Conservation (phyloP, 73 alveolate species). For the Blepharisma japonicum region DNA sequence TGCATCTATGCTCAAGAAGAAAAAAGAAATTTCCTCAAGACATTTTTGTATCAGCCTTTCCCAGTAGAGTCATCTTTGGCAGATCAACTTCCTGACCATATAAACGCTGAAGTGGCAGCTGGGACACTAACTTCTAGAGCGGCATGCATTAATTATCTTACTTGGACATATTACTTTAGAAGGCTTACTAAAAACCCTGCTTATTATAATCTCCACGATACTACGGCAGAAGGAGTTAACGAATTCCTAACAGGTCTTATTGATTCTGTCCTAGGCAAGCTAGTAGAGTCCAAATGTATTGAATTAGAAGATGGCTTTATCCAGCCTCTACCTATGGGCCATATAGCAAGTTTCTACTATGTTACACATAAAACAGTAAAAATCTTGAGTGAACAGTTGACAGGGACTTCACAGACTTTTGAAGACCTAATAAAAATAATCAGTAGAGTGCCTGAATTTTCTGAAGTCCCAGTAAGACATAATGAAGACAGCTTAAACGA, state of each 20-base stretch:
- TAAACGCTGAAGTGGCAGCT: slow-evolving; percentile 98
- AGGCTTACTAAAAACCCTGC: slow-evolving; percentile 97
- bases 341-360: slow-evolving; percentile 94
- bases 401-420: slow-evolving; percentile 42
- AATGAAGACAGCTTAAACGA: slow-evolving; percentile 96
- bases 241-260: slow-evolving; percentile 53
- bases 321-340: slow-evolving; percentile 81
- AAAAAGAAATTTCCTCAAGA: slow-evolving; percentile 97
- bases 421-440: slow-evolving; percentile 68
- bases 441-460: slow-evolving; percentile 85
- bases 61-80: slow-evolving; percentile 97
- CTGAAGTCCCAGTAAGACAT: slow-evolving; percentile 97
- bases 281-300: slow-evolving; percentile 82
- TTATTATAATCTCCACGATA: slow-evolving; percentile 70
- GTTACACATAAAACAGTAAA: slow-evolving; percentile 84
- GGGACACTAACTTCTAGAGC: slow-evolving; percentile 72
- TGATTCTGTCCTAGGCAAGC: slow-evolving; percentile 60
- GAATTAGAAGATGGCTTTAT: slow-evolving; percentile 76
- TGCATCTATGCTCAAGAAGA: slow-evolving; percentile 92
- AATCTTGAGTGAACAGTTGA: slow-evolving; percentile 61
- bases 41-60: slow-evolving; percentile 97
- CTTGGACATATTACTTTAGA: slow-evolving; percentile 96
- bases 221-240: slow-evolving; percentile 56
- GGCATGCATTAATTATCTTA: slow-evolving; percentile 61
- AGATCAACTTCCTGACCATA: slow-evolving; percentile 94